Evolutionary conservation across 116 monocot genomes (phyloP).

Genomic region (Trichopus zeylanicus): DNA sequence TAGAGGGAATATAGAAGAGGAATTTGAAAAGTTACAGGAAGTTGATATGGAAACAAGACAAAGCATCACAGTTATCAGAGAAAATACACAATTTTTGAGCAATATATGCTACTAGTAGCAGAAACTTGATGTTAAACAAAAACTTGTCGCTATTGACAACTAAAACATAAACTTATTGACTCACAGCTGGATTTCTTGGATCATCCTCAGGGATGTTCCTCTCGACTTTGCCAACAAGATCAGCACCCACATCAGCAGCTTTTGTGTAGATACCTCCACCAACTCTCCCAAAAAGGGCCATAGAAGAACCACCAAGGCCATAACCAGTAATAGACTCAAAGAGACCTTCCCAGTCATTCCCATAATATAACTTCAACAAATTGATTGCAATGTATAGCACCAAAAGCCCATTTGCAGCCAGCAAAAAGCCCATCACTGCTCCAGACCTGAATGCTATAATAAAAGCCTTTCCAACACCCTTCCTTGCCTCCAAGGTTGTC

Average conservation of each 20-base stretch:
- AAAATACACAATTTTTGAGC: too few relatives aligned
- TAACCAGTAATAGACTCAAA: slow-evolving; percentile 94
- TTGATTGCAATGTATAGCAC: slow-evolving; percentile 86
- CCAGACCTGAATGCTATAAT: slow-evolving; percentile 79
- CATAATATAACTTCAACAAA: slow-evolving; percentile 80
- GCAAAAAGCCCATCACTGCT: slow-evolving; percentile 86
- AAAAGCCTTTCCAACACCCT: slow-evolving; percentile 92
- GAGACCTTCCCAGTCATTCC: slow-evolving; percentile 92
- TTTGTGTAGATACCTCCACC: slow-evolving; percentile 95
- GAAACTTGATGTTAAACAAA: too few relatives aligned
- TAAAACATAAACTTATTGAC: too few relatives aligned
- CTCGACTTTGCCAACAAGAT: slow-evolving; percentile 96
- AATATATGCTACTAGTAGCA: too few relatives aligned
- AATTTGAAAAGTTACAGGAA: too few relatives aligned
- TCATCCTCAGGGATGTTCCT: slow-evolving; percentile 95
- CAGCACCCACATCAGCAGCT: slow-evolving; percentile 97
- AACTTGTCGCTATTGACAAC: neutral
- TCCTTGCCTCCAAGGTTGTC: slow-evolving; percentile 85
- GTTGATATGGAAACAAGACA: too few relatives aligned
- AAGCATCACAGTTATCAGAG: too few relatives aligned
- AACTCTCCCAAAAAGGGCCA: slow-evolving; percentile 95
- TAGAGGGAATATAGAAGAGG: too few relatives aligned
- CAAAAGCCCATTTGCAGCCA: slow-evolving; percentile 81
- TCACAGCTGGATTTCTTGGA: slow-evolving; percentile 94
- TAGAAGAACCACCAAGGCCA: slow-evolving; percentile 94